Conservation (phyloP, 1,139 yeast species). For the Neolecta irregularis region DNA sequence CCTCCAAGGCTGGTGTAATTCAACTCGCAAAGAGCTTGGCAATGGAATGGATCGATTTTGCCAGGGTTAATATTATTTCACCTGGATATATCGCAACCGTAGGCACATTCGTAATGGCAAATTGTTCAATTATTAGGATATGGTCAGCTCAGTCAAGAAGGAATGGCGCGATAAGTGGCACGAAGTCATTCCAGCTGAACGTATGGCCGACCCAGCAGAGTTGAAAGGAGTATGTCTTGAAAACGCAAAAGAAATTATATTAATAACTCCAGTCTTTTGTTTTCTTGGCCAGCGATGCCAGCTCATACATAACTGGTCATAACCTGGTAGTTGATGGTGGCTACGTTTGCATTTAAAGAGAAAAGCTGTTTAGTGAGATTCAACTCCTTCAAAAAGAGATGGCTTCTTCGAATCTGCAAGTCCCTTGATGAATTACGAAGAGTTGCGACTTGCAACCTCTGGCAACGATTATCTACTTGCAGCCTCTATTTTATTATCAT, state of each 20-base stretch:
- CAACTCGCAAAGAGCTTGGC: conserved; percentile 71
- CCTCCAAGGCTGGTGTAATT: conserved; percentile 71
- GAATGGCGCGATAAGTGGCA: conserved; percentile 47
- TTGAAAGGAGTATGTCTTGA: conserved; percentile 79
- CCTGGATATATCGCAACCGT: conserved; percentile 70
- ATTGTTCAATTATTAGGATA: no score
- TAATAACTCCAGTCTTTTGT: no score
- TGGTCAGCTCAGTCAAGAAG: conserved; percentile 39
- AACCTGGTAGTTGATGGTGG: conserved; percentile 82
- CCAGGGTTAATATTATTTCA: conserved; percentile 62
- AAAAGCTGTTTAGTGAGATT: neutral
- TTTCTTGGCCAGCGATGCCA: conserved; percentile 75
- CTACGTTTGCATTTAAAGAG: conserved; percentile 32
- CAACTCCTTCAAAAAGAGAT: no score
- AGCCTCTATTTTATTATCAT: no score
- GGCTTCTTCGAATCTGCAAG: no score
- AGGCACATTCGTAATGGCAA: conserved; percentile 48
- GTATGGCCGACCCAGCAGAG: conserved; percentile 62
- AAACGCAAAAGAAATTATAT: no score
- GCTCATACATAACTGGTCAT: conserved; percentile 70
- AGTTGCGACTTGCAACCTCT: no score
- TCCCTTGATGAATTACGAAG: no score
- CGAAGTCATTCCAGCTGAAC: conserved; percentile 63
- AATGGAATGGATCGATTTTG: conserved; percentile 72
- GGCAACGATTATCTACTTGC: no score